Evolutionary conservation across 2,329 filamentous ascomycete genomes (phyloP), one percentile per base, ranked within the genome.

Genomic region (Neopestalotiopsis clavispora): DNA sequence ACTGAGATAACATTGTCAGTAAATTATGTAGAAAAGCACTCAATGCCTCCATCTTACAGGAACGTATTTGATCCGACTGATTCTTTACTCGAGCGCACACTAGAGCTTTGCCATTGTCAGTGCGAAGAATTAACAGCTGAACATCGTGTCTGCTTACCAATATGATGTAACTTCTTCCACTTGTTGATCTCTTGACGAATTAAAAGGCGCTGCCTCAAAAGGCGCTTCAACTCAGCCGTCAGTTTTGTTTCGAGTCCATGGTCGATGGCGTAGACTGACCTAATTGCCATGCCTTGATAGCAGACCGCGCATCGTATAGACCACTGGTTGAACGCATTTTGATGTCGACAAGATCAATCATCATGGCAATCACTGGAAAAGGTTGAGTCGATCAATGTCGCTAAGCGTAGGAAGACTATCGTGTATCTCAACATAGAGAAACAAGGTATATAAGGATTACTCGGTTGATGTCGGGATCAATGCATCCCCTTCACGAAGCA

Each of bases 201-300:
- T 59, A 10, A 59, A 20, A 28, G 56, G 6, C 3, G 56, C 56
- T 28, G 56, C 56, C 6, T 59, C 56, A 30, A 59, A 59, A 5
- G 56, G 56, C 9, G 56, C 56, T 59, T 59, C 30, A 20, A 5
- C 28, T 14, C 7, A 30, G 17, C 6, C 23, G 56, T 59, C 5
- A 59, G 14, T 12, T 20, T 59, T 20, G 13, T 28, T 59, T 20
- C 12, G 56, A 28, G 14, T 59, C 3, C 20, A 28, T 30, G 3
- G 20, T 3, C 14, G 9, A 28, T 59, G n/a, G 56, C 30, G 23
- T 23, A 12, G n/a, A 28, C 56, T 59, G 12, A 59, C 56, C 30
- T 32, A 59, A 32, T 59, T 59, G 56, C 56, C 56, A 59, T 12
- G 56, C 56, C 56, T 59, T 59, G 23, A 59, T 32, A 7, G 56